A percentile compares a stretch with the other conserved stretches of the same genome.
Conservation (phyloP, 2,329 filamentous ascomycete genomes). For the Fusarium floridanum region DNA sequence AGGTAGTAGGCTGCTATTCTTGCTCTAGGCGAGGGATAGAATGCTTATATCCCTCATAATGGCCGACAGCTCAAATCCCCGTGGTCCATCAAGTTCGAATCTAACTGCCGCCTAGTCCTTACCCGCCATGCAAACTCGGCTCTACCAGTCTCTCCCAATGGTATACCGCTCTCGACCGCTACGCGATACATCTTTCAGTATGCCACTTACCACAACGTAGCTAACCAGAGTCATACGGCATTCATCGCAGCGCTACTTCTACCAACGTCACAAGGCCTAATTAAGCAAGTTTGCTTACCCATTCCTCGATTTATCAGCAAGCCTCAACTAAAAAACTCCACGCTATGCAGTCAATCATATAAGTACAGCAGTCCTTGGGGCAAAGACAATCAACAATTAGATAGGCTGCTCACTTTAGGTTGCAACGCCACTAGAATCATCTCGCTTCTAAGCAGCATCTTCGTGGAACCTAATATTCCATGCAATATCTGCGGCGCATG, state of each 20-base stretch:
- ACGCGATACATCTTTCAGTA: not conserved
- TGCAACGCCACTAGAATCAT: conserved; percentile 20
- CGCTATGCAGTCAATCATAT: not conserved
- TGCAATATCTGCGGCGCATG: conserved; percentile 25
- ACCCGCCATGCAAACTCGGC: not conserved
- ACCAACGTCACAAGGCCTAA: not conserved
- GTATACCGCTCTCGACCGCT: not conserved
- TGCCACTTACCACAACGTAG: not conserved
- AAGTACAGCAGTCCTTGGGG: conserved; percentile 9
- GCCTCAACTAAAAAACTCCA: not conserved
- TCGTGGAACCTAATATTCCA: conserved; percentile 25
- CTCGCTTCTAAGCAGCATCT: conserved; percentile 17
- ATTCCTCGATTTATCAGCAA: not conserved
- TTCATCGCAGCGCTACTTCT: not conserved
- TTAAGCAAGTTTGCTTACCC: not conserved
- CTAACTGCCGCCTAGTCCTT: not conserved
- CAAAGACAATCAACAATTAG: conserved; percentile 15
- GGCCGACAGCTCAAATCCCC: conserved; percentile 6
- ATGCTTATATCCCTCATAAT: not conserved
- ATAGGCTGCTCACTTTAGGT: conserved; percentile 29
- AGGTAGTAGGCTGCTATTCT: not conserved
- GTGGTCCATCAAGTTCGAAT: not conserved
- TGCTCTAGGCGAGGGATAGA: not conserved
- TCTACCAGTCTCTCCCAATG: not conserved
- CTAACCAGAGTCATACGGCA: not conserved